Evolutionary conservation across 352 stramenopile species (phyloP).

Genomic region (Phytophthora pinifolia): DNA sequence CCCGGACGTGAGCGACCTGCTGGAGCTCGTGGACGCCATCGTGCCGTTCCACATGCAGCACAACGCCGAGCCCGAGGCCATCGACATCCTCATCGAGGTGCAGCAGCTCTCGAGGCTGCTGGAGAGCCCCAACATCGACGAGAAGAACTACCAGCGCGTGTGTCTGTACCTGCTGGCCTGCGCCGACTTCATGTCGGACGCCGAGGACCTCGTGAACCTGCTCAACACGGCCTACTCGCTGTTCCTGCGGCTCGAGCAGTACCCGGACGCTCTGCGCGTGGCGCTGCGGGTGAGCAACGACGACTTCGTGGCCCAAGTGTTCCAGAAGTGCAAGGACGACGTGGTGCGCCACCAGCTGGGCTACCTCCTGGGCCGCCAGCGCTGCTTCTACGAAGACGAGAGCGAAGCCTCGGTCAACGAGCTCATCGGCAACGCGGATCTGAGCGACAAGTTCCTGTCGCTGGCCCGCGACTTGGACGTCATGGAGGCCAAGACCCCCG

Average conservation of each 20-base stretch:
- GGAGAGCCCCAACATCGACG: conserved; percentile 93
- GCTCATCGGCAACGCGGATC: conserved; percentile 96
- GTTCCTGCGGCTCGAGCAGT: conserved; percentile 94
- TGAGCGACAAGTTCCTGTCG: conserved; percentile 96
- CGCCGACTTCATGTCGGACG: conserved; percentile 98
- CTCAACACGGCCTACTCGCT: conserved; percentile 94
- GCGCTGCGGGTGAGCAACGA: conserved; percentile 92
- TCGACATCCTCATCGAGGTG: conserved; percentile 99
- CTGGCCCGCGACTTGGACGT: conserved; percentile 98
- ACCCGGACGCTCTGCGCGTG: conserved; percentile 96
- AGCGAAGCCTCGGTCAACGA: conserved; percentile 90
- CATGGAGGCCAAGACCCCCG: conserved; percentile 95
- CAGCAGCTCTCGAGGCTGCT: conserved; percentile 95
- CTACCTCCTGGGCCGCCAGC: conserved; percentile 95
- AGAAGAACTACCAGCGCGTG: conserved; percentile 98
- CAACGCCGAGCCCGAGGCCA: conserved; percentile 98
- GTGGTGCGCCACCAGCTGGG: conserved; percentile 92
- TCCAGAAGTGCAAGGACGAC: conserved; percentile 71
- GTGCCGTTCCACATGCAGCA: conserved; percentile 99
- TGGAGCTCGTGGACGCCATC: conserved; percentile 97
- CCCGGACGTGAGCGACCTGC: conserved; percentile 89
- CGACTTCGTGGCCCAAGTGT: conserved; percentile 72
- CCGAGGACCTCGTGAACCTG: conserved; percentile 94
- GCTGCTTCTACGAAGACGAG: conserved; percentile 94
- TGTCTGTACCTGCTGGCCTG: conserved; percentile 99